Conservation (phyloP, 164 flowering plant genomes). For the Aristolochia fimbriata region DNA sequence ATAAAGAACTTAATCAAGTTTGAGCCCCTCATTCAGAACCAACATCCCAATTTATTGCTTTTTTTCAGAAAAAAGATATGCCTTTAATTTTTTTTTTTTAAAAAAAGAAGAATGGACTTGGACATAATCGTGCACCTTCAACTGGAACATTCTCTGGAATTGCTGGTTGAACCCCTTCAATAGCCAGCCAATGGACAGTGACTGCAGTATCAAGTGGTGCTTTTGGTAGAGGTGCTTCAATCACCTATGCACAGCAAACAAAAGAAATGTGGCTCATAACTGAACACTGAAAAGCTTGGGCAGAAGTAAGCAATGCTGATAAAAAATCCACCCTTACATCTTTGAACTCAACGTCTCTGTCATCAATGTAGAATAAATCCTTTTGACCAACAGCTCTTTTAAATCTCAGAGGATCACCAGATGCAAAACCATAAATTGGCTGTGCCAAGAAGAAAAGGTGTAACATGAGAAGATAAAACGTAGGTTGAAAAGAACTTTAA, state of each 20-base stretch:
- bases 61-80: too few species aligned
- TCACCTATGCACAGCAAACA: conserved; percentile 36
- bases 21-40: too few species aligned
- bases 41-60: too few species aligned
- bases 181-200: conserved; percentile 87
- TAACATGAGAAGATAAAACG: conserved; percentile 10
- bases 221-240: conserved; percentile 90
- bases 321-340: conserved; percentile 39
- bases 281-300: too few species aligned
- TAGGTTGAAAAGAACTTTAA: background rate
- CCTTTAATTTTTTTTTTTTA: too few species aligned
- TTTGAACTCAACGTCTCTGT: conserved; percentile 85
- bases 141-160: conserved; percentile 93
- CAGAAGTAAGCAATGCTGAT: background rate
- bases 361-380: conserved; percentile 82
- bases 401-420: conserved; percentile 67
- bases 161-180: conserved; percentile 97
- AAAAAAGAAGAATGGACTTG: too few species aligned
- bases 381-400: conserved; percentile 78
- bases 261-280: background rate
- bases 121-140: conserved; percentile 35
- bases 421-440: conserved; percentile 90
- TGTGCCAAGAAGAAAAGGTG: conserved; percentile 20
- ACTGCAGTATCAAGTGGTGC: conserved; percentile 88
- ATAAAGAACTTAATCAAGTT: too few species aligned